Conservation (phyloP, 192 early-diverging fungal species). For the Coemansia sp. region DNA sequence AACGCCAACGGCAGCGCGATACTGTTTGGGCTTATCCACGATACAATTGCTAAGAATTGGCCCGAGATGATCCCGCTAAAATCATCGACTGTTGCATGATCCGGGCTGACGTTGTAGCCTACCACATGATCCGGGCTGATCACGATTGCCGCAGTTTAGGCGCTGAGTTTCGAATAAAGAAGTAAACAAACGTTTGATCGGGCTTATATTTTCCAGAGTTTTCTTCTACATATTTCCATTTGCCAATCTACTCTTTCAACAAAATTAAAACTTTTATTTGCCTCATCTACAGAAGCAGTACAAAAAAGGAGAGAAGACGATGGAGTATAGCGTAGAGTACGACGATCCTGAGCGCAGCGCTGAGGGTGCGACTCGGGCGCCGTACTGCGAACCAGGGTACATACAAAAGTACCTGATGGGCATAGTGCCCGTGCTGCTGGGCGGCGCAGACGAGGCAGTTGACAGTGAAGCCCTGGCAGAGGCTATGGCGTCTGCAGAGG, state of each 20-base stretch:
- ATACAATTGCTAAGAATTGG: constrained; percentile 11
- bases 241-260: not conserved
- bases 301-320: not conserved
- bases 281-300: constrained; percentile 4
- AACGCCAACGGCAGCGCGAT: constrained; percentile 56
- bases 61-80: constrained; percentile 17
- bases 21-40: constrained; percentile 19
- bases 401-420: constrained; percentile 69
- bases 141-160: no score
- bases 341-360: not conserved
- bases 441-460: constrained; percentile 37
- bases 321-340: constrained; percentile 34
- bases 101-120: not conserved
- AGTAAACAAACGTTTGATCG: not conserved
- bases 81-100: not conserved
- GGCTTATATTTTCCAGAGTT: no score
- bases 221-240: not conserved
- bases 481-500: constrained; percentile 57
- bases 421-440: constrained; percentile 72
- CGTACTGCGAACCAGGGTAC: constrained; percentile 60
- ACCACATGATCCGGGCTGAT: not conserved
- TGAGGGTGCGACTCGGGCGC: constrained; percentile 4
- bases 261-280: not conserved
- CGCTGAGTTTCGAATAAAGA: not conserved
- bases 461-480: not conserved